These are phyloP conservation scores for Suillus discolor DNA, from an alignment of 768 basidiomycete species.

Conservation along the genomic window DNA sequence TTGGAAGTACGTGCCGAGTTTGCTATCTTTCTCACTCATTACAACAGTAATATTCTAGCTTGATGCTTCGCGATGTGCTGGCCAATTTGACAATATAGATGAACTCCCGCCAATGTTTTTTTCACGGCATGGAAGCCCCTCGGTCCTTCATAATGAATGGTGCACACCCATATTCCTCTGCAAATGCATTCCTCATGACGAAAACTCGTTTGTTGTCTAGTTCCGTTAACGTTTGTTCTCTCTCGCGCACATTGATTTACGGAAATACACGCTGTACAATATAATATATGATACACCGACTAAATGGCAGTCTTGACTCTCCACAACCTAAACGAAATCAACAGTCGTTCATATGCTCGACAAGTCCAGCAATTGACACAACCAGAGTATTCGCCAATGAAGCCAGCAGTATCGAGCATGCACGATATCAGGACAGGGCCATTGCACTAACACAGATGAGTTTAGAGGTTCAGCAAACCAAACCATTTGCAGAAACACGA, in stretches of 20 bases:
- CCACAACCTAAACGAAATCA: not conserved
- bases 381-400: not conserved
- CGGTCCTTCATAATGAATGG: too few relatives aligned
- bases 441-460: not conserved
- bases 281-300: not conserved
- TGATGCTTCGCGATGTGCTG: too few relatives aligned
- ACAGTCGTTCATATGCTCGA: conserved; percentile 22
- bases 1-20: too few relatives aligned
- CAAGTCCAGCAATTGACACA: not conserved
- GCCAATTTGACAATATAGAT: too few relatives aligned
- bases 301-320: not conserved
- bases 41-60: too few relatives aligned
- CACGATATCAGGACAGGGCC: not conserved
- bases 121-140: too few relatives aligned
- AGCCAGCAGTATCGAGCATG: not conserved
- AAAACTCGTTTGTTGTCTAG: too few relatives aligned
- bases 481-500: not conserved
- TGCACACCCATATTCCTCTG: too few relatives aligned
- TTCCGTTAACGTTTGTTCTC: not conserved
- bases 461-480: not conserved
- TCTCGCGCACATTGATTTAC: not conserved
- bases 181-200: too few relatives aligned
- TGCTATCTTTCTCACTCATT: too few relatives aligned
- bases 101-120: too few relatives aligned
- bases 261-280: not conserved